A percentile compares a stretch with the other conserved stretches of the same genome.
Evolutionary conservation across 306 rosid genomes (phyloP).

Genomic region (Dalbergia cochinchinensis): DNA sequence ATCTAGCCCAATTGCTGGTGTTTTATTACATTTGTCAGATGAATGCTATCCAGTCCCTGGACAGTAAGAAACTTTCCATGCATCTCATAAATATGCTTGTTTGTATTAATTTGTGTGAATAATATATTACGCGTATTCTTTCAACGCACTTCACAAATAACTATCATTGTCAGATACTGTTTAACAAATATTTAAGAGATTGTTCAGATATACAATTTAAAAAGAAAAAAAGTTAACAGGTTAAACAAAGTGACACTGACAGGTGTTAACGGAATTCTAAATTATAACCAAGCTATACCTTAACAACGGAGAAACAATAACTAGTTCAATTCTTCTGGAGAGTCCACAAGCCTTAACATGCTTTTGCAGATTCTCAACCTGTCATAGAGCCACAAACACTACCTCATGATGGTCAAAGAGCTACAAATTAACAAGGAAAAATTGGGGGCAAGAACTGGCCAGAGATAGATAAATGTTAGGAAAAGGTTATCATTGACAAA

Average conservation of each 20-base stretch:
- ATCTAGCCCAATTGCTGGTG: constrained; percentile 23
- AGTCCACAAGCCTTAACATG: constrained; percentile 76
- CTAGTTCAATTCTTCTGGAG: constrained; percentile 68
- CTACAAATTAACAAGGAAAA: constrained; percentile 7
- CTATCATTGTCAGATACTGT: not conserved
- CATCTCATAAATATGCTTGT: not conserved
- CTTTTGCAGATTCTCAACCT: constrained; percentile 78
- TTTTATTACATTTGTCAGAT: constrained; percentile 21
- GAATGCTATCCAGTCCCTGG: constrained; percentile 5
- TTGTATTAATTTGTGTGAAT: not conserved
- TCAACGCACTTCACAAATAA: constrained; percentile 4
- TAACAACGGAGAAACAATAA: constrained; percentile 79
- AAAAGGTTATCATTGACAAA: not conserved
- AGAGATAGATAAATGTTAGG: constrained; percentile 13
- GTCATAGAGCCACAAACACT: constrained; percentile 34
- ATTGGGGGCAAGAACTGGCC: not conserved
- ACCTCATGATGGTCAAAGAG: constrained; percentile 16
- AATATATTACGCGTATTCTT: not conserved
- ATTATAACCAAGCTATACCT: constrained; percentile 58
- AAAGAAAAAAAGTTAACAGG: not conserved
- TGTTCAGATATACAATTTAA: constrained; percentile 12
- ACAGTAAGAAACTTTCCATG: not conserved
- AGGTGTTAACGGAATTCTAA: constrained; percentile 14
- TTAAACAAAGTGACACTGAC: constrained; percentile 18
- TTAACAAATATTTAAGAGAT: not conserved